phyloP scores from a whole-genome alignment of 805 yeast genomes.

The Spathaspora sp. region DNA sequence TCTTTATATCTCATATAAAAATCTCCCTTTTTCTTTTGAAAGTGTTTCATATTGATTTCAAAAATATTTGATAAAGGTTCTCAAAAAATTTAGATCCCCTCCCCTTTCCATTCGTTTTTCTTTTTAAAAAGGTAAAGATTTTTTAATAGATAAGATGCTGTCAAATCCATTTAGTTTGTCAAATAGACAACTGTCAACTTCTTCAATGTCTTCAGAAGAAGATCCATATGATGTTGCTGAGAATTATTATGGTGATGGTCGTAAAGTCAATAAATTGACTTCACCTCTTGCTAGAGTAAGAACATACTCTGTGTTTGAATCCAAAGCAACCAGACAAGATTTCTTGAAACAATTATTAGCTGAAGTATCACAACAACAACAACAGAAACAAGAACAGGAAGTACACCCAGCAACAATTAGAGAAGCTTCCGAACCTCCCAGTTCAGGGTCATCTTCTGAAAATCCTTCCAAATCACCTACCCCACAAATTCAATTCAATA shows the following conservation, averaged over 20 bases:
- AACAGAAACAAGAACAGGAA: neutral
- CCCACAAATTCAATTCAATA: conserved; percentile 1
- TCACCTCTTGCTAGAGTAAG: conserved; percentile 50
- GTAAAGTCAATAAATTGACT: conserved; percentile 24
- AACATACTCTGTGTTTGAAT: conserved; percentile 48
- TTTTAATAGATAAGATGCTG: neutral
- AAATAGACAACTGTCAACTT: conserved; percentile 21
- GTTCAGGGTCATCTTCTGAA: conserved; percentile 1
- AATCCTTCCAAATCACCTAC: conserved; percentile 3
- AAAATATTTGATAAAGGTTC: too few relatives aligned
- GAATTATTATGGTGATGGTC: conserved; percentile 62
- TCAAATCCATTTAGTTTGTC: conserved; percentile 6
- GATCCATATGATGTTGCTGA: conserved; percentile 72
- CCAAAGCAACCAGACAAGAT: conserved; percentile 7
- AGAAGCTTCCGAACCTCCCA: conserved; percentile 7
- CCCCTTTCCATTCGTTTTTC: neutral
- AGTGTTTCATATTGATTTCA: neutral
- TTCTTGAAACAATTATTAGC: conserved; percentile 4
- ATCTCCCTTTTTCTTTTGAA: too few relatives aligned
- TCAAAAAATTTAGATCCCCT: too few relatives aligned
- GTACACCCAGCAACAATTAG: conserved; percentile 5
- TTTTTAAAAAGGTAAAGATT: neutral
- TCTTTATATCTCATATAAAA: too few relatives aligned
- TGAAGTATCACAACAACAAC: neutral
- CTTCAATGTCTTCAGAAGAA: conserved; percentile 43